Evolutionary conservation across 2,329 filamentous ascomycete species (phyloP), one percentile per base, ranked within the genome.

Genomic region (Acephala macrosclerotiorum): DNA sequence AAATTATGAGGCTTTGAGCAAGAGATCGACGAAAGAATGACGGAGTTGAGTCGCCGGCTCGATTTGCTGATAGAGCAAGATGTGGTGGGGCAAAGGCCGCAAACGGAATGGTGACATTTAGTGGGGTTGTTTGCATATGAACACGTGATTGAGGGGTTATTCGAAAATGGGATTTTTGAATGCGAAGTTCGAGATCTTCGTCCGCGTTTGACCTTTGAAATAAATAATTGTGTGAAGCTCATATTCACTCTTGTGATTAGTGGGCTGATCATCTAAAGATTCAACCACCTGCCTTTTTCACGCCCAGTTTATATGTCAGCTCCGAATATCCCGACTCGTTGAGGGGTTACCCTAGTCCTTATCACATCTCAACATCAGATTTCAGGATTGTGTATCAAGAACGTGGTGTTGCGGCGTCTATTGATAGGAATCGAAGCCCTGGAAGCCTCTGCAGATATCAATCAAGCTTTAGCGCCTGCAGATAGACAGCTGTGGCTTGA

Each of bases 91-190:
- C 4, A 18, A 6, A 11, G 45, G 49, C 49, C 18, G 26, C 49
- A 53, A 53, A 53, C 49, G 49, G 49, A 29, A 53, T 29, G 25
- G 49, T 53, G 49, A 16, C 22, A 6, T 12, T 8, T 49, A 25
- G 49, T 53, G 25, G 49, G 25, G 14, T 53, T 18, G 49, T 9
- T 6, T 53, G 25, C 49, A 29, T 9, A 25, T 25, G 14, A 11
- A 25, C 49, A 53, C 49, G 49, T 53, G 49, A 53, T 53, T 53
- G 49, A 53, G 49, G 49, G 49, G 49, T 53, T 5, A 22, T 53
- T 33, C 25, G 49, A 53, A 33, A 33, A 53, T 53, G 49, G 49
- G 49, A 29, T 29, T 53, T 51, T 29, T 18, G 49, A n/a, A 29
- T 18, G 22, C 11, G 49, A 49, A 25, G 26, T 29, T 16, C 18